A percentile compares a stretch with the other conserved stretches of the same genome.
Evolutionary conservation across 495 filamentous ascomycete species (phyloP).

Genomic region (Neurospora terricola): DNA sequence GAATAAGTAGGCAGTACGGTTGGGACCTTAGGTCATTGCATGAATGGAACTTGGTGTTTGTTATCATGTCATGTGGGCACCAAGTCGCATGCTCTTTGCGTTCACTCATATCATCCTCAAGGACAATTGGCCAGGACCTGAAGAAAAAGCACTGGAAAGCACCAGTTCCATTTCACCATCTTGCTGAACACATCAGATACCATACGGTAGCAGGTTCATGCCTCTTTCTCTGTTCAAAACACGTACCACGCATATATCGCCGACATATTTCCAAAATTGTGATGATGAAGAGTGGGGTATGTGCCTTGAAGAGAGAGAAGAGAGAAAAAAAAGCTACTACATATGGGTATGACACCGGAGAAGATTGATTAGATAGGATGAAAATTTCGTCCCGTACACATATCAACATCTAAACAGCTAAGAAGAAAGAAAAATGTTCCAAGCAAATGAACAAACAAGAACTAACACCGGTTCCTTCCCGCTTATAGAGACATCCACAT

Average conservation of each 20-base stretch:
- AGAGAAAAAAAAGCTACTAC: background rate
- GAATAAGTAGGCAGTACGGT: too few species aligned
- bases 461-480: background rate
- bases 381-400: background rate
- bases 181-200: too few species aligned
- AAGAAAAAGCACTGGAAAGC: too few species aligned
- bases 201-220: too few species aligned
- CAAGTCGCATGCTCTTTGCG: too few species aligned
- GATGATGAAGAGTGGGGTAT: background rate
- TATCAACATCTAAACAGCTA: background rate
- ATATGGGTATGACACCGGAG: background rate
- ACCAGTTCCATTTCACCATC: too few species aligned
- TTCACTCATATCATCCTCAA: too few species aligned
- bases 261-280: background rate
- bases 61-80: too few species aligned
- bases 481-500: slow-evolving; percentile 1
- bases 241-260: background rate
- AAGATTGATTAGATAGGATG: background rate
- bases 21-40: too few species aligned
- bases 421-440: slow-evolving; percentile 1
- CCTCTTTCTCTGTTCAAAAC: background rate
- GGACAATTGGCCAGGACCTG: too few species aligned
- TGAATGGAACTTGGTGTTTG: too few species aligned
- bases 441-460: background rate
- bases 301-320: background rate